Evolutionary conservation across 495 filamentous ascomycete genomes (phyloP).

Genomic region (Aspergillus sclerotiicarbonarius): DNA sequence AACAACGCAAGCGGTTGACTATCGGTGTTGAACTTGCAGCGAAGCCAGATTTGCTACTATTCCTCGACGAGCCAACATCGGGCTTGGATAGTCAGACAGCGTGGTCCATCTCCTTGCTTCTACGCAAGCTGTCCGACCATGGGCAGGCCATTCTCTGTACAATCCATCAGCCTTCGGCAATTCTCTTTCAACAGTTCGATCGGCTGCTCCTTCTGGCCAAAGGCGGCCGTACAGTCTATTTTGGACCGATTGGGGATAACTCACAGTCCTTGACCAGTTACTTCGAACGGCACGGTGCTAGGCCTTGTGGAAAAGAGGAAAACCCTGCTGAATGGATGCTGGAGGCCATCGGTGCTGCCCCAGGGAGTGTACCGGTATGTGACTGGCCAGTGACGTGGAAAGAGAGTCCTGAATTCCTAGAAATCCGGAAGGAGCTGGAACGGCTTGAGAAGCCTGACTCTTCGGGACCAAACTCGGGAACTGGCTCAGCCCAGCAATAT

Average conservation of each 20-base stretch:
- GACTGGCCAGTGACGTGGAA: constrained; percentile 79
- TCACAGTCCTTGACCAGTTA: constrained; percentile 53
- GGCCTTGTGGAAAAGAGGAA: constrained; percentile 48
- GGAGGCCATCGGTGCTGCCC: constrained; percentile 79
- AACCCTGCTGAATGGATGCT: constrained; percentile 93
- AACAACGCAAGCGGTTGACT: constrained; percentile 79
- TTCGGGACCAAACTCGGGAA: constrained; percentile 5
- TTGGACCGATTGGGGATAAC: constrained; percentile 72
- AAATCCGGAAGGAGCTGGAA: constrained; percentile 44
- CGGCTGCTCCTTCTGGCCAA: constrained; percentile 68
- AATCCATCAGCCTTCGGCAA: constrained; percentile 82
- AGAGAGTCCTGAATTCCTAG: constrained; percentile 60
- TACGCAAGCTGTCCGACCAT: constrained; percentile 2
- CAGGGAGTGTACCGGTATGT: constrained; percentile 60
- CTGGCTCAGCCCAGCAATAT: constrained; percentile 12
- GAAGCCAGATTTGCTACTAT: constrained; percentile 51
- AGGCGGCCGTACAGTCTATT: constrained; percentile 74
- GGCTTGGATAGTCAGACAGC: constrained; percentile 1
- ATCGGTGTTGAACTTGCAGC: constrained; percentile 84
- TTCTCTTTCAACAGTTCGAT: constrained; percentile 83
- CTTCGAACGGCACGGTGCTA: constrained; percentile 69
- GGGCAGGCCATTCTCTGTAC: constrained; percentile 17
- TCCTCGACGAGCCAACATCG: constrained; percentile 2
- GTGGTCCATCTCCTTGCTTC: background rate
- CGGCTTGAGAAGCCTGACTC: constrained; percentile 53